phyloP scores from a whole-genome alignment of 345 rosid species.

The Noccaea caerulescens region DNA sequence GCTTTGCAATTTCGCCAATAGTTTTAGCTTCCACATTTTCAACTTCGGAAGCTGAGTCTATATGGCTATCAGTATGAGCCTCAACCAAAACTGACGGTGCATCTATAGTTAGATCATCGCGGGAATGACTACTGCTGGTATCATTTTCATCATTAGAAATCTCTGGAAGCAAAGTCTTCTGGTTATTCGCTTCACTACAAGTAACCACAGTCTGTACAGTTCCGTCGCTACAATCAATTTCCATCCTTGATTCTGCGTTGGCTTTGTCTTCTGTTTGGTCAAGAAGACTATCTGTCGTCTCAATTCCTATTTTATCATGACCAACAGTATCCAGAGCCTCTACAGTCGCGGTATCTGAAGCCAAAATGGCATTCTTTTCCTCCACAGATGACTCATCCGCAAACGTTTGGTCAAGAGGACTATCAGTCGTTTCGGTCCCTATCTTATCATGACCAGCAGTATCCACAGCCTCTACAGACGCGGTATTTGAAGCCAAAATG shows the following conservation, averaged over 20 bases:
- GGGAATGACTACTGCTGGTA: slow-evolving; percentile 26
- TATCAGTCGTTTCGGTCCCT: slow-evolving; percentile 38
- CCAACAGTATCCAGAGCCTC: slow-evolving; percentile 32
- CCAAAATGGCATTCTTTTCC: slow-evolving; percentile 43
- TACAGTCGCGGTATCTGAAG: slow-evolving; percentile 39
- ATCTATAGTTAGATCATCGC: slow-evolving; percentile 36
- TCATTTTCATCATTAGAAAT: slow-evolving; percentile 28
- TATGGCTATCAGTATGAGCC: slow-evolving; percentile 36
- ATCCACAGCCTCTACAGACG: slow-evolving; percentile 38
- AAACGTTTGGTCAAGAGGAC: slow-evolving; percentile 30
- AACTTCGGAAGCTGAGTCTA: slow-evolving; percentile 28
- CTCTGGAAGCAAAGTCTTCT: slow-evolving; percentile 38
- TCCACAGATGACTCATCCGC: slow-evolving; percentile 47
- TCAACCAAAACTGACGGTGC: slow-evolving; percentile 37
- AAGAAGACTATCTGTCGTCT: slow-evolving; percentile 9
- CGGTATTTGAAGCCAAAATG: slow-evolving; percentile 40
- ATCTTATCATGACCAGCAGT: slow-evolving; percentile 43
- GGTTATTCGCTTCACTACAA: slow-evolving; percentile 42
- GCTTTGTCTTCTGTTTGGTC: slow-evolving; percentile 47
- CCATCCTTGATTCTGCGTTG: slow-evolving; percentile 47
- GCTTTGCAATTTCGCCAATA: slow-evolving; percentile 32
- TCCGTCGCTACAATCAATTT: slow-evolving; percentile 40
- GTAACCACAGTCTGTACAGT: slow-evolving; percentile 37
- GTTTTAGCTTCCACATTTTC: slow-evolving; percentile 44
- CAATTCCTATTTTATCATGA: slow-evolving; percentile 1